These are phyloP conservation scores for Withania somnifera DNA, from an alignment of 305 asterid species.

Conservation along the genomic window DNA sequence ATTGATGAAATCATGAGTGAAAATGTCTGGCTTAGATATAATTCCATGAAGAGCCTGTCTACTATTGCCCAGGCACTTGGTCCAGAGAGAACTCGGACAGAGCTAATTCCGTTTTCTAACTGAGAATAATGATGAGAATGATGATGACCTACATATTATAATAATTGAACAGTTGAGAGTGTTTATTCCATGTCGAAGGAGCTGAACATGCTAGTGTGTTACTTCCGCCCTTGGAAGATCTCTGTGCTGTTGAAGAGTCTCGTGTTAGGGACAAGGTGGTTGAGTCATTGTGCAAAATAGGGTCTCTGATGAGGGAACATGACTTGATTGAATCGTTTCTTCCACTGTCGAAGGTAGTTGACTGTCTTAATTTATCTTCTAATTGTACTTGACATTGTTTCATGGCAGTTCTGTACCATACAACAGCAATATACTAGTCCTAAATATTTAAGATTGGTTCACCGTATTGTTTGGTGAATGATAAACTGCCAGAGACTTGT, in stretches of 20 bases:
- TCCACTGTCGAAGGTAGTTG: slow-evolving; percentile 24
- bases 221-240: slow-evolving; percentile 23
- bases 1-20: slow-evolving; percentile 25
- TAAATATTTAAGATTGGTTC: not conserved
- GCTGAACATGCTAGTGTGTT: slow-evolving; percentile 20
- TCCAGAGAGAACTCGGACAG: slow-evolving; percentile 24
- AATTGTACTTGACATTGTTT: not conserved
- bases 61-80: slow-evolving; percentile 26
- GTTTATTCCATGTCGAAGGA: slow-evolving; percentile 27
- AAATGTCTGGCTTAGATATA: slow-evolving; percentile 11
- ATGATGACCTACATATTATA: slow-evolving; percentile 22
- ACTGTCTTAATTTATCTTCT: not conserved
- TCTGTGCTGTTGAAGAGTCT: slow-evolving; percentile 24
- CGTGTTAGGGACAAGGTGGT: slow-evolving; percentile 24
- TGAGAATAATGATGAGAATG: slow-evolving; percentile 19
- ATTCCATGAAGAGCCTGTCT: slow-evolving; percentile 17
- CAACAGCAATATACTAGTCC: not conserved
- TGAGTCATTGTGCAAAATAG: slow-evolving; percentile 27
- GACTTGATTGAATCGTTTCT: slow-evolving; percentile 23
- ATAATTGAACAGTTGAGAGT: slow-evolving; percentile 24
- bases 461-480: not conserved
- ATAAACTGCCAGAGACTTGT: not conserved
- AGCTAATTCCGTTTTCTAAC: slow-evolving; percentile 20
- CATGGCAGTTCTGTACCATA: not conserved
- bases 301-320: slow-evolving; percentile 21